Evolutionary conservation across 768 basidiomycete genomes (phyloP).

Genomic region (Tephrocybe sp.): DNA sequence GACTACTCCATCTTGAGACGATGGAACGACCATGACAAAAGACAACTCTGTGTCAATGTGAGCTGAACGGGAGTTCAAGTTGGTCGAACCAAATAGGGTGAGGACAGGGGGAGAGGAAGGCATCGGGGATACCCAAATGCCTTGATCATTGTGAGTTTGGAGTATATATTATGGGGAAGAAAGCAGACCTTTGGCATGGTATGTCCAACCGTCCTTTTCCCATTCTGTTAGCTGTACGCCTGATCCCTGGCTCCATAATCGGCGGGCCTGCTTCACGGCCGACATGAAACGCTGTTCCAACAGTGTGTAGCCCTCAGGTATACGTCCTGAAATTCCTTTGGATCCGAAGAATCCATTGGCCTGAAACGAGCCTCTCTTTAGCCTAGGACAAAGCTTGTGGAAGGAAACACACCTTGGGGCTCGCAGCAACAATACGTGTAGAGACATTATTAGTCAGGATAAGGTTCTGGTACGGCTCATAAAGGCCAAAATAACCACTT

Average conservation of each 20-base stretch:
- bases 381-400: background rate
- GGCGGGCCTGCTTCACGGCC: slow-evolving; percentile 50
- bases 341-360: slow-evolving; percentile 97
- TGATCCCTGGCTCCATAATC: slow-evolving; percentile 35
- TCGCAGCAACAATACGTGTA: slow-evolving; percentile 78
- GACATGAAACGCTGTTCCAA: slow-evolving; percentile 82
- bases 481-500: slow-evolving; percentile 93
- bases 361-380: slow-evolving; percentile 34
- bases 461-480: slow-evolving; percentile 72
- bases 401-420: slow-evolving; percentile 64
- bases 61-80: slow-evolving; percentile 88
- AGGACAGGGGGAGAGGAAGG: slow-evolving; percentile 51
- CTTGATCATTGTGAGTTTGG: slow-evolving; percentile 33
- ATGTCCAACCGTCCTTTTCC: slow-evolving; percentile 90
- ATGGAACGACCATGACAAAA: slow-evolving; percentile 75
- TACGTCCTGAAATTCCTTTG: slow-evolving; percentile 83
- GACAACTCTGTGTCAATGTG: slow-evolving; percentile 91
- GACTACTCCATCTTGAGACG: slow-evolving; percentile 19
- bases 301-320: slow-evolving; percentile 93
- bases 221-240: slow-evolving; percentile 83
- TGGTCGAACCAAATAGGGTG: slow-evolving; percentile 92
- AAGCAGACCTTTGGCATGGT: slow-evolving; percentile 90
- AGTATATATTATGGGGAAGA: background rate
- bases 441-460: slow-evolving; percentile 56
- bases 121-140: slow-evolving; percentile 79